phyloP scores from a whole-genome alignment of 2,329 filamentous ascomycete genomes.

The Westerdykella aurantiaca region DNA sequence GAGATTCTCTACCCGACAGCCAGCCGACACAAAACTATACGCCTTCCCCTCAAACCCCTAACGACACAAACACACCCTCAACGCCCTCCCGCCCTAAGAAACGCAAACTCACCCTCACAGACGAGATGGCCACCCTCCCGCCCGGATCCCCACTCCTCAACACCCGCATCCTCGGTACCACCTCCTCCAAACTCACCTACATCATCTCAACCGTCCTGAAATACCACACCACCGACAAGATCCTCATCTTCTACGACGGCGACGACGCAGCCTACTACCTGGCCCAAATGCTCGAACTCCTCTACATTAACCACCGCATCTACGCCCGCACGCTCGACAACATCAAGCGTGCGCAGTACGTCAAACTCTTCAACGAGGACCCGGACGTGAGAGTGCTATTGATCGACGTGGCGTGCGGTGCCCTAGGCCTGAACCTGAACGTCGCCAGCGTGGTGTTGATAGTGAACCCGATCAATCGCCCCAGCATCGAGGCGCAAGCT shows the following conservation, averaged over 20 bases:
- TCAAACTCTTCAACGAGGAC: slow-evolving; percentile 70
- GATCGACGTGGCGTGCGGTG: slow-evolving; percentile 87
- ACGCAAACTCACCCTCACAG: slow-evolving; percentile 27
- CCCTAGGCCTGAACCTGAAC: slow-evolving; percentile 79
- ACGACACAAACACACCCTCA: neutral
- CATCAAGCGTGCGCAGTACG: slow-evolving; percentile 64
- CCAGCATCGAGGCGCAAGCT: slow-evolving; percentile 79
- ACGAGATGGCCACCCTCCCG: slow-evolving; percentile 26
- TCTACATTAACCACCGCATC: slow-evolving; percentile 57
- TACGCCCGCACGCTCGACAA: slow-evolving; percentile 61
- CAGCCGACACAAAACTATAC: too few relatives aligned
- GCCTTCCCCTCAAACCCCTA: too few relatives aligned
- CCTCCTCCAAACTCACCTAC: slow-evolving; percentile 83
- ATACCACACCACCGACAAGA: slow-evolving; percentile 70
- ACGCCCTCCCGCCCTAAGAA: slow-evolving; percentile 23
- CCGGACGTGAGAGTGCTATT: slow-evolving; percentile 68
- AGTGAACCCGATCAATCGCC: slow-evolving; percentile 79
- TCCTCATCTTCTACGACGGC: slow-evolving; percentile 86
- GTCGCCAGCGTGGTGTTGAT: slow-evolving; percentile 84
- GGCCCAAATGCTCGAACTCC: slow-evolving; percentile 71
- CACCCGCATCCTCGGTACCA: slow-evolving; percentile 67
- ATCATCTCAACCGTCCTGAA: slow-evolving; percentile 66
- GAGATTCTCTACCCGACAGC: too few relatives aligned
- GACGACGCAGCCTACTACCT: slow-evolving; percentile 84
- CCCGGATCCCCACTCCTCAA: slow-evolving; percentile 51